phyloP scores from a whole-genome alignment of 805 yeast species.

The Zygoascus biomembranicola region DNA sequence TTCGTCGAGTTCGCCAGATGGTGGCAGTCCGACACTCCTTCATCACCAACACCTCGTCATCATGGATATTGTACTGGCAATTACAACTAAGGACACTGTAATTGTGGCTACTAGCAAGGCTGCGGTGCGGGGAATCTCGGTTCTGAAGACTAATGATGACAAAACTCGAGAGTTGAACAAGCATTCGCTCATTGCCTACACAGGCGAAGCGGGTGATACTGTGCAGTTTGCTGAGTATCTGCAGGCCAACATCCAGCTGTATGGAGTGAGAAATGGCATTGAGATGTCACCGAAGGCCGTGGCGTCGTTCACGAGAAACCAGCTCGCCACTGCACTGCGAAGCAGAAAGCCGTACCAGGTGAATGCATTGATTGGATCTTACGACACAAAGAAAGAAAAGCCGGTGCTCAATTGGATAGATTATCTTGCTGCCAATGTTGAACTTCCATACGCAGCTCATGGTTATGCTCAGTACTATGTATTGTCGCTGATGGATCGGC shows the following conservation, averaged over 20 bases:
- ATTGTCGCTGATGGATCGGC: conserved; percentile 81
- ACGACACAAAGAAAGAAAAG: conserved; percentile 46
- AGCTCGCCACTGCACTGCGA: conserved; percentile 80
- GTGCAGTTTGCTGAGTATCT: conserved; percentile 91
- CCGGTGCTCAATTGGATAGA: conserved; percentile 85
- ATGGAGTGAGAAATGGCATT: conserved; percentile 72
- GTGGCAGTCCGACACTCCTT: background rate
- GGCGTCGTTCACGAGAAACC: conserved; percentile 80
- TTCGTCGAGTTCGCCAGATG: background rate
- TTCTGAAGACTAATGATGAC: conserved; percentile 69
- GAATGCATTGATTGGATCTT: conserved; percentile 82
- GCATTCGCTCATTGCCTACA: conserved; percentile 75
- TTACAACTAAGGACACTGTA: conserved; percentile 71
- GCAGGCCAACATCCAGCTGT: conserved; percentile 85
- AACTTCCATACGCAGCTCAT: conserved; percentile 93
- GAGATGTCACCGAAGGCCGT: conserved; percentile 82
- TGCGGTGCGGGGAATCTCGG: conserved; percentile 81
- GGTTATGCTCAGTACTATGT: conserved; percentile 98
- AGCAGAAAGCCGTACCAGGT: conserved; percentile 96
- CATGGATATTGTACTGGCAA: conserved; percentile 90
- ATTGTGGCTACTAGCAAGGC: conserved; percentile 93
- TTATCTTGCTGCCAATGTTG: conserved; percentile 85
- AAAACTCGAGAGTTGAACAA: conserved; percentile 69
- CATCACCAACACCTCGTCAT: background rate
- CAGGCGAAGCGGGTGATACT: conserved; percentile 96